Conservation (phyloP, 2,329 filamentous ascomycete genomes). For the Alternaria sp. region DNA sequence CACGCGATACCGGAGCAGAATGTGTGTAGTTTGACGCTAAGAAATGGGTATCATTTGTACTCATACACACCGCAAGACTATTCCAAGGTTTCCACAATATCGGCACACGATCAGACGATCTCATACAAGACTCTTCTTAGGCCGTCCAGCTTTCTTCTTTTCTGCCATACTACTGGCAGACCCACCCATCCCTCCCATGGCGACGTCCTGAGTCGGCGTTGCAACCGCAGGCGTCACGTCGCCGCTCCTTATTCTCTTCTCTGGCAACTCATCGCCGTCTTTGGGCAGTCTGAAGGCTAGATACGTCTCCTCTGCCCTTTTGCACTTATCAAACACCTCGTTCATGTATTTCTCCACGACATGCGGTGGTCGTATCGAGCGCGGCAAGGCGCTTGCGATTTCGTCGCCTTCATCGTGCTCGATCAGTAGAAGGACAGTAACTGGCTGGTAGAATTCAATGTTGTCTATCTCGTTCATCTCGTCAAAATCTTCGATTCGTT, state of each 20-base stretch:
- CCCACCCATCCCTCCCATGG: slow-evolving; percentile 15
- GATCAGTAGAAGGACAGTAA: slow-evolving; percentile 67
- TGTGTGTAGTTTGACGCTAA: background rate
- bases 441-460: slow-evolving; percentile 69
- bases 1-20: background rate
- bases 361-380: slow-evolving; percentile 58
- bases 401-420: slow-evolving; percentile 60
- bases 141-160: slow-evolving; percentile 33
- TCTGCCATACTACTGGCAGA: slow-evolving; percentile 10
- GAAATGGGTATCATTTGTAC: slow-evolving; percentile 23
- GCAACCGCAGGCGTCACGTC: slow-evolving; percentile 29
- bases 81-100: background rate
- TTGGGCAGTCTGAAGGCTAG: slow-evolving; percentile 62
- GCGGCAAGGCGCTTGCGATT: slow-evolving; percentile 52
- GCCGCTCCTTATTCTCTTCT: slow-evolving; percentile 23
- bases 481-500: slow-evolving; percentile 46
- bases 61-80: background rate
- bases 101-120: background rate
- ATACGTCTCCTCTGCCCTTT: slow-evolving; percentile 61
- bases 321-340: slow-evolving; percentile 60
- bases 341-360: slow-evolving; percentile 50
- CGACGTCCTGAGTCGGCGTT: slow-evolving; percentile 25
- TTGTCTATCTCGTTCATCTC: slow-evolving; percentile 54
- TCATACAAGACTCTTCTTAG: slow-evolving; percentile 33
- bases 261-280: slow-evolving; percentile 36